Base-by-base conservation (phyloP, 2,329 filamentous ascomycete genomes). In the Chalaropsis thielavioides region DNA sequence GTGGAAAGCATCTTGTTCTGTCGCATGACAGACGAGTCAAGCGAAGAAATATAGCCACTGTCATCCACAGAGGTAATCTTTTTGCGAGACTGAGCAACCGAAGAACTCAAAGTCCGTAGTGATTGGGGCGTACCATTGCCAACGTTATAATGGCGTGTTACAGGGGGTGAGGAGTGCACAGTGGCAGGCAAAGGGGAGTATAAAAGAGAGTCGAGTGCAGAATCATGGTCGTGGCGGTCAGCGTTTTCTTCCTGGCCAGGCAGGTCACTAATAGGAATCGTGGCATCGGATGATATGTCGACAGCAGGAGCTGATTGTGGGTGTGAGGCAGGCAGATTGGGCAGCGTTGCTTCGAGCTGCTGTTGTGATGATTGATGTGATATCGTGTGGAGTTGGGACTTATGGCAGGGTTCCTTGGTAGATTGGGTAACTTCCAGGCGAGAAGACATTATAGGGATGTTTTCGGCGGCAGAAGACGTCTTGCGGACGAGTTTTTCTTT, bases 41-140 rank as follows among this genome's bases (percentile, higher is more conserved):
- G 81, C 0, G 92, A 96, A 1, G 94, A 97, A 73, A 95, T 96
- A 75, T 97, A 99, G 49, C 94, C 94, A 73, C 92, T 97, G 75
- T 99, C 94, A 71, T 83, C 90, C 78, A 95, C 87, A 13, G 88
- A 87, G 38, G 83, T 71, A 88, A 84, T 74, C 90, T 92, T 69
- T 76, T 89, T 90, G 69, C 87, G 85, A 46, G 85, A 83, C 62
- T 84, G 84, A 62, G 79, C 77, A 54, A 81, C 81, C n/a, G 88
- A 88, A 22, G 86, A 86, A 46, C 80, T 77, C 44, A 80, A 77
- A 59, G 83, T 80, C 65, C 82, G 81, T 46, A 81, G 81, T 61
- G 82, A 80, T 27, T 91, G 90, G 19, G 92, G 90, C 6, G 92
- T 95, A 68, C 86, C 86, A 70, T 85, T 84, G 68, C 83, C 83